These are phyloP conservation scores for Apiotrichum laibachii DNA, from an alignment of 1,284 basidiomycete species.

Conservation along the genomic window DNA sequence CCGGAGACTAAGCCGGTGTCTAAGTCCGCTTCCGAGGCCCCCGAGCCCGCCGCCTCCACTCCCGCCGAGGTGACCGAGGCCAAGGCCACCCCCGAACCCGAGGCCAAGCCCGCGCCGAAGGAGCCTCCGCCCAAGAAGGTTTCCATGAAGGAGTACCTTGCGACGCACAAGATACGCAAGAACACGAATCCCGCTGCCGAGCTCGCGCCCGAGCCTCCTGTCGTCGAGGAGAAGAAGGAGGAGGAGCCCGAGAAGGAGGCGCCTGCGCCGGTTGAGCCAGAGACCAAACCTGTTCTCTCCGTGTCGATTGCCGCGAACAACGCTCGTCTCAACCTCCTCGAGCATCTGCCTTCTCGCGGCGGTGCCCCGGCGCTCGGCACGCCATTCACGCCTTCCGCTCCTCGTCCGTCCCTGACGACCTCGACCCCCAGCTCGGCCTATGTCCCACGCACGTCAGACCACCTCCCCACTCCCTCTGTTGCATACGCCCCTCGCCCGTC, in stretches of 20 bases:
- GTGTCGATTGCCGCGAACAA: constrained; percentile 1
- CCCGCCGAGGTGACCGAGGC: background rate
- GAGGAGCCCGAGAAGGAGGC: background rate
- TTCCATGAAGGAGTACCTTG: constrained; percentile 42
- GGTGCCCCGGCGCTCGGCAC: constrained; percentile 5
- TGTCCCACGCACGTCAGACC: constrained; percentile 9
- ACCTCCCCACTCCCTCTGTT: background rate
- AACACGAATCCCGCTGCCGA: constrained; percentile 25
- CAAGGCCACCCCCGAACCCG: background rate
- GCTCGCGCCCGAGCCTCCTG: background rate
- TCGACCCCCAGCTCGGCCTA: constrained; percentile 14
- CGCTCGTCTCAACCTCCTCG: constrained; percentile 30
- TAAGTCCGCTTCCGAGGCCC: constrained; percentile 4
- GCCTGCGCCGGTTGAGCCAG: background rate
- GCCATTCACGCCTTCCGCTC: constrained; percentile 5
- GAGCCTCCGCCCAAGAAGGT: constrained; percentile 38
- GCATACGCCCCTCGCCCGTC: constrained; percentile 16
- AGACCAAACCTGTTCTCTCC: background rate
- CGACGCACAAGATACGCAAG: constrained; percentile 40
- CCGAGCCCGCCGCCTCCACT: background rate
- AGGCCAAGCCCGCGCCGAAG: constrained; percentile 19
- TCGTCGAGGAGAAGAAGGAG: background rate
- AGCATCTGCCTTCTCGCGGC: constrained; percentile 30
- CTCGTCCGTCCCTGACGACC: constrained; percentile 2
- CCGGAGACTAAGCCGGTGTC: background rate